Conservation (phyloP, 352 stramenopile species). For the Phytopythium ostracodes region DNA sequence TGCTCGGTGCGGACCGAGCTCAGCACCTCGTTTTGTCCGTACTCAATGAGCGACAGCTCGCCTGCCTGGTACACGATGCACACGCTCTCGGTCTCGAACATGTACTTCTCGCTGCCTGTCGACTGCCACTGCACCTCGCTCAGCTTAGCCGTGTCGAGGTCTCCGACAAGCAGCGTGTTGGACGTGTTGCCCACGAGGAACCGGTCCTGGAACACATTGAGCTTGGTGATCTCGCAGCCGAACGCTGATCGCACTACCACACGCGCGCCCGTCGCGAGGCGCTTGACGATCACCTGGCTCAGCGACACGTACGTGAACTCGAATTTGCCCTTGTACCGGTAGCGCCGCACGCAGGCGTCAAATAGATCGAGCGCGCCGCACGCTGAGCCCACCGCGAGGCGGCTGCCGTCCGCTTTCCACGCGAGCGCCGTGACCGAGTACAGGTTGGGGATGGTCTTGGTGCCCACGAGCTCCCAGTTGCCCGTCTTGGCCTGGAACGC, state of each 20-base stretch:
- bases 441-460: conserved; percentile 90
- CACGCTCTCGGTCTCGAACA: conserved; percentile 91
- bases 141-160: conserved; percentile 89
- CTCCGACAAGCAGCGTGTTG: conserved; percentile 90
- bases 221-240: conserved; percentile 91
- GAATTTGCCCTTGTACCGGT: conserved; percentile 93
- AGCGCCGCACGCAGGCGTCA: conserved; percentile 89
- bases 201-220: conserved; percentile 94
- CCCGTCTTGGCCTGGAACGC: conserved; percentile 81
- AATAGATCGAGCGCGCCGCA: conserved; percentile 92
- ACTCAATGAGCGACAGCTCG: conserved; percentile 93
- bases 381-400: conserved; percentile 87
- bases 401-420: conserved; percentile 91
- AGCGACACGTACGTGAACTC: conserved; percentile 95
- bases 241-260: conserved; percentile 90
- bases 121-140: conserved; percentile 91
- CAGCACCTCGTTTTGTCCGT: conserved; percentile 91
- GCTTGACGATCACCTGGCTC: conserved; percentile 93
- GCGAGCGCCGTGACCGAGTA: conserved; percentile 91
- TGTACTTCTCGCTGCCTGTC: conserved; percentile 90
- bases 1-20: conserved; percentile 90
- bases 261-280: conserved; percentile 73
- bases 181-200: conserved; percentile 90
- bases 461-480: conserved; percentile 72
- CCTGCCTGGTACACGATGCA: conserved; percentile 91